Base-by-base conservation (phyloP, 805 yeast species). In the Yarrowia keelungensis region DNA sequence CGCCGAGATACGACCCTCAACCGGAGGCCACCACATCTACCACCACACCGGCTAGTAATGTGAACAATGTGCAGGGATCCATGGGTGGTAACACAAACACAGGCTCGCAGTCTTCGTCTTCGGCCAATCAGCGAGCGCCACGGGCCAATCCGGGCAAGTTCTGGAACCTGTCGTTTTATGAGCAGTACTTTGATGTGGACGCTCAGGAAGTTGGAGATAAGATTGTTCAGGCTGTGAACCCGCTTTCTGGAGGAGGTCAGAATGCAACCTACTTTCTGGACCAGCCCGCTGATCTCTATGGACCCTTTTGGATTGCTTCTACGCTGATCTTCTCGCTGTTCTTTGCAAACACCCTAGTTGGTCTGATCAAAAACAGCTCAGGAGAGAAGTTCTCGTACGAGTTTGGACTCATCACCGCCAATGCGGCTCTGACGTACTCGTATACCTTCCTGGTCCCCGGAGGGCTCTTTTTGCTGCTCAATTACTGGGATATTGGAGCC, bases 251-350 rank as follows among this genome's bases (percentile, higher is more conserved):
- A 51, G 69, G 45, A 72, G 75, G 39, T 74, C 76, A 54, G 51
- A 77, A 22, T 69, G 69, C 26, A 61, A 73, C 41, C 69, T 70
- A 32, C 71, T 70, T 42, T 41, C 39, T 81, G 72, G 81, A 81
- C 56, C 82, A 82, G 47, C 81, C 82, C 67, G 86, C 89, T 3
- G 98, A 93, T 74, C 79, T 93, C 67, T 94, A 92, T 76, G 97
- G 97, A 0, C 89, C 96, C 8, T 81, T 92, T 19, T 93, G 98
- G 98, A 87, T 93, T 53, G 90, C 94, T 12, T 92, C 92, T 0
- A 89, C 97, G 0, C 85, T 91, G 62, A 86, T 91, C 0, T 86
- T 90, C 71, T 80, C 88, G 41, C 81, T 91, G 76, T 92, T 92
- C 78, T 87, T 92, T 69, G 84, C 92, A 54, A 85, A 89, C 43